Evolutionary conservation across 1,139 yeast species (phyloP), one percentile per base, ranked within the genome.

Genomic region (Starmera stellimalicola): DNA sequence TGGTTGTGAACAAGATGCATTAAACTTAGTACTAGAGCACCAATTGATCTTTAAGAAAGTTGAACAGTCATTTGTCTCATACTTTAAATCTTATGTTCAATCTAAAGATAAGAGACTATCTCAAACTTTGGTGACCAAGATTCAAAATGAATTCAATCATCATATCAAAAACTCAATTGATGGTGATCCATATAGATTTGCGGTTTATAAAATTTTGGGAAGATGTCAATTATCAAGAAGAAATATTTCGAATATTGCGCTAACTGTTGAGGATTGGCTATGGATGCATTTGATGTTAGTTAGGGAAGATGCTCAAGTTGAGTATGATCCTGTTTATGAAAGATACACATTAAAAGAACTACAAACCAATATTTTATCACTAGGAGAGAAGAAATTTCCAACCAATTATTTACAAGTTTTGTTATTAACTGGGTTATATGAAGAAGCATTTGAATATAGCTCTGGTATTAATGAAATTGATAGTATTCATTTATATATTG

Each of bases 191-290:
- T 91, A 73, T 61, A 81, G 91, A 53, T 81, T 79, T 52, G 93
- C 95, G 0, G 79, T 87, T 6, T 93, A 85, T 63, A 91, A 91
- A 58, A 70, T 91, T 24, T 70, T 91, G 40, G 98, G 98, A 9
- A 79, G 94, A 54, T 87, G 97, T 56, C 52, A 44, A 33, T 62
- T 82, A 42, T 65, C 77, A 8, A 74, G 79, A 48, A 84, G 83
- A 51, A 68, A 75, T n/a, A 68, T 88, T 35, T 93, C 95, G 3
- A 47, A 47, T 33, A 79, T 91, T 32, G 77, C 88, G 29, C 60
- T 77, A 30, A 83, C 94, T 39, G 73, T 88, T 34, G 98, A 91
- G 55, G 98, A 91, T 58, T 91, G 98, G 98, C 58, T 88, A 35
- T 91, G 98, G 99, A 73, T 83, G 53, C 96, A 91, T 57, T 68